Conservation (phyloP, 2,329 filamentous ascomycete species). For the Cladorrhinum sp. region DNA sequence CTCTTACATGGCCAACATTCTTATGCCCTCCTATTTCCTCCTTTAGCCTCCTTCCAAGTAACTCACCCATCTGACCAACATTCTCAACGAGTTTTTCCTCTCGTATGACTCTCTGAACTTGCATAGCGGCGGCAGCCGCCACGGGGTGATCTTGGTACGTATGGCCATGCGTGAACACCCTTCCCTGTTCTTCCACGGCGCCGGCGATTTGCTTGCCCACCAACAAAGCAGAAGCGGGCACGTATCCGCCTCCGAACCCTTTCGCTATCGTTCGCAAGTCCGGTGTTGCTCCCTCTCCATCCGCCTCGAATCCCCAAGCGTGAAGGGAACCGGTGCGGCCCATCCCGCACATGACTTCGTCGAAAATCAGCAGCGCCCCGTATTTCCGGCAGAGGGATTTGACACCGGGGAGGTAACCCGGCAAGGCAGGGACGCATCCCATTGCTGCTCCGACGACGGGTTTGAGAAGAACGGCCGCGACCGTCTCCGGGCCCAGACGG, state of each 20-base stretch:
- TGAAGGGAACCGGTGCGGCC: slow-evolving; percentile 58
- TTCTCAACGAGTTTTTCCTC: slow-evolving; percentile 58
- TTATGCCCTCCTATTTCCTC: slow-evolving; percentile 41
- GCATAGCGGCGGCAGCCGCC: slow-evolving; percentile 58
- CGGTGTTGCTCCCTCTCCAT: slow-evolving; percentile 41
- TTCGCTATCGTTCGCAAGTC: slow-evolving; percentile 68
- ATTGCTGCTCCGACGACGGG: slow-evolving; percentile 67
- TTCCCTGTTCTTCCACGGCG: slow-evolving; percentile 35
- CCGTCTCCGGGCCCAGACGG: slow-evolving; percentile 57
- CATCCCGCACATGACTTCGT: slow-evolving; percentile 73
- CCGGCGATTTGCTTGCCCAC: slow-evolving; percentile 48
- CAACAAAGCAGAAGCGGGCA: slow-evolving; percentile 59
- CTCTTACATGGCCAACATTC: slow-evolving; percentile 59
- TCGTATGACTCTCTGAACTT: slow-evolving; percentile 58
- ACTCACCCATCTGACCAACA: slow-evolving; percentile 50
- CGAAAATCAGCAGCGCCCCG: slow-evolving; percentile 71
- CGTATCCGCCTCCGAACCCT: slow-evolving; percentile 61
- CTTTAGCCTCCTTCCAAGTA: slow-evolving; percentile 44
- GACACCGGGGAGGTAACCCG: slow-evolving; percentile 68
- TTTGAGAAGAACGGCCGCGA: slow-evolving; percentile 65
- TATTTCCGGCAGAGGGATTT: slow-evolving; percentile 66
- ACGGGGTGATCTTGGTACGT: slow-evolving; percentile 61
- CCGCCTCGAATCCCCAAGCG: slow-evolving; percentile 55
- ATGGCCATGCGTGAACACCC: slow-evolving; percentile 50
- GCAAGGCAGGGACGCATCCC: slow-evolving; percentile 63